Base-by-base conservation (phyloP, 2,329 filamentous ascomycete species). In the Tolypocladium pustulatum region DNA sequence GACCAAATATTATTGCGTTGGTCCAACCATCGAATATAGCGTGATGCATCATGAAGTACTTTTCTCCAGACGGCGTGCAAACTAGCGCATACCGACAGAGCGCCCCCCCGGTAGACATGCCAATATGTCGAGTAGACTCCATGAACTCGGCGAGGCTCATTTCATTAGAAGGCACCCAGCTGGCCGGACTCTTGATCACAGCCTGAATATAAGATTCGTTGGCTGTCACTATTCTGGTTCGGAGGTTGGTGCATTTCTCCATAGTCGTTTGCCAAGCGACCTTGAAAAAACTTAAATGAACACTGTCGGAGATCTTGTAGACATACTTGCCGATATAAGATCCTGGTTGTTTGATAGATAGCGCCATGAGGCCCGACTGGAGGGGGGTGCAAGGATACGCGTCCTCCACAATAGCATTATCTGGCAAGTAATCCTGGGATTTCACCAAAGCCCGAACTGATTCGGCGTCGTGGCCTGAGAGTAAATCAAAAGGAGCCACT, bases 381-480 rank as follows among this genome's bases (percentile, higher is more conserved):
- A 76, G 63, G 3, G 70, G 65, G 5, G 73, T 71, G 64, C 72
- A 75, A 2, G 73, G 75, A 52, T 72, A 76, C 1, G 71, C 62
- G 56, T 77, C 72, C 32, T 69, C 56, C 15, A 71, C 58, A 2
- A 58, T 13, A 40, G 37, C 32, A 13, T 27, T 36, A 1, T 8
- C 13, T 34, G 30, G n/a, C 38, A 59, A 43, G 10, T 25, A 8
- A 20, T 41, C 30, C 13, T 38, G 52, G 4, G 7, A 8, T 25
- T 36, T 34, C 8, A 27, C 20, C n/a, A 36, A 8, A 12, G 13
- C 20, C 27, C 2, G 6, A 1, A 54, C 34, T 6, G 30, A 32
- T 9, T 54, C 34, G 17, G 13, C 22, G 49, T 49, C 15, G 17
- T 27, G 20, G 13, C 27, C 22, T 25, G 55, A 8, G 10, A 57